Conservation (phyloP, 2,329 filamentous ascomycete species). For the Botrytis cinerea region DNA sequence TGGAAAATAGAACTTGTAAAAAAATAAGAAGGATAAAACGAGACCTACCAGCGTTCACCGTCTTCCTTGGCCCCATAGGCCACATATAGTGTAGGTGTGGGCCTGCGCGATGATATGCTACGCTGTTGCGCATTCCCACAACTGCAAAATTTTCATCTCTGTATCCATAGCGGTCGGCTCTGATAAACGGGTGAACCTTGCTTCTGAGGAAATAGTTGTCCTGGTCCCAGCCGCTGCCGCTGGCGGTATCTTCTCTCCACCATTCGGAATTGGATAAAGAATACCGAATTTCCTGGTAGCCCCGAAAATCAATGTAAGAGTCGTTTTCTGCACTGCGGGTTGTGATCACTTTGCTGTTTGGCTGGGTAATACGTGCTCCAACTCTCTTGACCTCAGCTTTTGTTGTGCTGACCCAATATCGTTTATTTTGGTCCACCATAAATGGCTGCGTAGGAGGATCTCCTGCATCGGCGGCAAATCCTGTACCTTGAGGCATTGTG, state of each 20-base stretch:
- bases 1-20: background rate
- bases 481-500: background rate
- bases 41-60: background rate
- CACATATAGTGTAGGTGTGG: constrained; percentile 2
- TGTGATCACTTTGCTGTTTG: background rate
- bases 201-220: constrained; percentile 18
- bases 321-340: background rate
- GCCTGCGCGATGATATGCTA: background rate
- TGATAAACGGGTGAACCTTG: constrained; percentile 3
- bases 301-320: background rate
- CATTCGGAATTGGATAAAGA: background rate
- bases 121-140: background rate
- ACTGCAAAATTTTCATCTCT: background rate
- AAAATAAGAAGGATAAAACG: background rate
- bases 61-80: background rate
- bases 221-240: background rate
- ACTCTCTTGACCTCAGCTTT: background rate
- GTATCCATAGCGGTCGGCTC: background rate
- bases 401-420: constrained; percentile 19
- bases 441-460: background rate
- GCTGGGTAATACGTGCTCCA: constrained; percentile 6
- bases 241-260: background rate
- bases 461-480: background rate
- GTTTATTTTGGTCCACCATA: background rate
- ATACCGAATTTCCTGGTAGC: background rate